These are phyloP conservation scores for Aspergillus bridgeri DNA, from an alignment of 495 filamentous ascomycete species.

Conservation along the genomic window DNA sequence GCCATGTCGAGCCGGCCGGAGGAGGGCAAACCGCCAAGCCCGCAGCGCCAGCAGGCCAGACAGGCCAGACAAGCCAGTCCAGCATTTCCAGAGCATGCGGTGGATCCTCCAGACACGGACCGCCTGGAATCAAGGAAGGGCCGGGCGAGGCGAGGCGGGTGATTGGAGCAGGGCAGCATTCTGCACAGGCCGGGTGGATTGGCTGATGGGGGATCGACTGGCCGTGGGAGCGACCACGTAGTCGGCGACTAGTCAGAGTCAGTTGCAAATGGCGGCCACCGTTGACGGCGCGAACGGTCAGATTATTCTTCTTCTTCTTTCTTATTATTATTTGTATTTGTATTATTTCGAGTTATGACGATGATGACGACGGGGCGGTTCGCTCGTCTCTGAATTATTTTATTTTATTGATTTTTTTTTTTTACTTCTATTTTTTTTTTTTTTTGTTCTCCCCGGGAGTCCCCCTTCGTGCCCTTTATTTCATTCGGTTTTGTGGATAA, in stretches of 20 bases:
- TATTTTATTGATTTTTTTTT: not conserved
- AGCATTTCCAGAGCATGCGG: too few relatives aligned
- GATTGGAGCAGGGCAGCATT: constrained; percentile 2
- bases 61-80: too few relatives aligned
- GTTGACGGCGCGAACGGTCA: constrained; percentile 5
- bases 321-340: not conserved
- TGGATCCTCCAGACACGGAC: too few relatives aligned
- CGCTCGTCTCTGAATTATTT: not conserved
- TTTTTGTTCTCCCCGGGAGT: not conserved
- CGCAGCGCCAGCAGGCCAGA: too few relatives aligned
- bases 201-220: constrained; percentile 18
- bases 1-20: too few relatives aligned
- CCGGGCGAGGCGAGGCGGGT: not conserved
- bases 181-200: constrained; percentile 9
- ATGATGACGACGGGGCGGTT: not conserved
- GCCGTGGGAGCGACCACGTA: constrained; percentile 22
- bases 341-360: not conserved
- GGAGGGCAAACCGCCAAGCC: not conserved
- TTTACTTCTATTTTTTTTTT: not conserved
- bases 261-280: not conserved
- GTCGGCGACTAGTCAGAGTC: not conserved
- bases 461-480: too few relatives aligned
- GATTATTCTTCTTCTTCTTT: not conserved
- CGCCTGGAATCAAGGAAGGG: not conserved
- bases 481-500: too few relatives aligned